Base-by-base conservation (phyloP, 306 rosid species). In the Lathyrus tuberosus region DNA sequence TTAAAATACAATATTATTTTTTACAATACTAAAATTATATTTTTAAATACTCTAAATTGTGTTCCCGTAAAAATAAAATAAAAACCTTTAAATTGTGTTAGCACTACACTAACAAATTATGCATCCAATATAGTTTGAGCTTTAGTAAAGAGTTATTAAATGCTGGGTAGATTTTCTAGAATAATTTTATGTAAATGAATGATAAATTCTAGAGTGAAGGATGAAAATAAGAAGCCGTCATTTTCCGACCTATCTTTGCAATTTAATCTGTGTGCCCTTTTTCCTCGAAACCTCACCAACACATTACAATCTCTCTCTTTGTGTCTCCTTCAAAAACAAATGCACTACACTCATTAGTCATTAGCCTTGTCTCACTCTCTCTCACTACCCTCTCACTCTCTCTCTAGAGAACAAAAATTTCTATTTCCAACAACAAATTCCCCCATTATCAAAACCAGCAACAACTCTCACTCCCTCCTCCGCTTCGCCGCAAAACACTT, bases 261-360 rank as follows among this genome's bases (percentile, higher is more conserved):
- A 82, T 73, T 73, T 53, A 78, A 79, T 86, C 79, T 83, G 69
- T 65, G 15, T 15, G 24, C 51, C 72, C 33, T 38, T 65, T 65
- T 82, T 78, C 85, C 54, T 20, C 28, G 81, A 78, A 80, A 61
- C 71, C 71, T 18, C 78, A 6, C 37, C 35, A n/a, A 3, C 13
- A 40, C 44, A 40, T 20, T 20, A 20, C 1, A 13, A n/a, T 3
- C 7, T 16, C 42, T 33, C 56, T 49, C 54, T 59, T 13, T 26
- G 17, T 13, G 7, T 44, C 14, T 2, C 18, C 37, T 16, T 37
- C 35, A 17, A 44, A 35, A 18, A 20, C 17, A 56, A 53, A 53
- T 12, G 17, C 17, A 13, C 16, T 9, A 5, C 35, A 16, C 48
- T 62, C 67, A 40, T 62, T 10, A 62, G 6, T 3, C 49, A 8